These are phyloP conservation scores for Penicillium sclerotigenum DNA, from an alignment of 2,329 filamentous ascomycete genomes.

Conservation along the genomic window DNA sequence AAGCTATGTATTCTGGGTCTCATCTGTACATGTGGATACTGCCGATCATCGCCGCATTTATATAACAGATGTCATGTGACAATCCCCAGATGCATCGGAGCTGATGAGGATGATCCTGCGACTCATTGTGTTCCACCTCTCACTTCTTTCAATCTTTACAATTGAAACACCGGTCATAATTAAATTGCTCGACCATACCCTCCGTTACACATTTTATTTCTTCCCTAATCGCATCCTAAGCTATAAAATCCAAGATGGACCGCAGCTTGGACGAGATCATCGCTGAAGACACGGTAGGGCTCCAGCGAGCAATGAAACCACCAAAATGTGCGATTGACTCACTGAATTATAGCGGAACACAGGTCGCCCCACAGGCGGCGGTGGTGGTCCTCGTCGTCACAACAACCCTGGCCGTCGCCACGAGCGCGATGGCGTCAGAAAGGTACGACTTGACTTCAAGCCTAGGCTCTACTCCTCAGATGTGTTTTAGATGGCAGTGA, in stretches of 20 bases:
- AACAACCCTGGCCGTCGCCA: constrained; percentile 63
- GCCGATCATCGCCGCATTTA: neutral
- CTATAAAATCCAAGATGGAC: constrained; percentile 51
- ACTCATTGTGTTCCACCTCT: neutral
- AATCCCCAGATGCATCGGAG: constrained; percentile 5
- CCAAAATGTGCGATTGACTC: constrained; percentile 15
- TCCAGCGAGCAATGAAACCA: constrained; percentile 1
- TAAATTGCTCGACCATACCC: neutral
- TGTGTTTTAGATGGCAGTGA: constrained; percentile 5
- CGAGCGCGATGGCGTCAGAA: constrained; percentile 85
- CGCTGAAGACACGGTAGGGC: constrained; percentile 56
- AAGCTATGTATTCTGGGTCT: neutral
- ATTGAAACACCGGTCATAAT: neutral
- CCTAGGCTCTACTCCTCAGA: neutral
- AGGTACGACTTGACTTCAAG: constrained; percentile 54
- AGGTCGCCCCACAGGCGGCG: constrained; percentile 28
- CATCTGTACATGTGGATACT: neutral
- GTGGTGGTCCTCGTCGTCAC: constrained; percentile 30
- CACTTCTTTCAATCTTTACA: neutral
- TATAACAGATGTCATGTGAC: neutral
- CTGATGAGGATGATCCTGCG: constrained; percentile 8
- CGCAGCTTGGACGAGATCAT: constrained; percentile 64
- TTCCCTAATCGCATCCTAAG: neutral
- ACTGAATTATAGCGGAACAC: constrained; percentile 21
- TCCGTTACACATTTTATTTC: neutral